A percentile compares a stretch with the other conserved stretches of the same genome.
These are phyloP conservation scores for Blepharisma japonicum DNA, from an alignment of 73 alveolate genomes.

Conservation along the genomic window DNA sequence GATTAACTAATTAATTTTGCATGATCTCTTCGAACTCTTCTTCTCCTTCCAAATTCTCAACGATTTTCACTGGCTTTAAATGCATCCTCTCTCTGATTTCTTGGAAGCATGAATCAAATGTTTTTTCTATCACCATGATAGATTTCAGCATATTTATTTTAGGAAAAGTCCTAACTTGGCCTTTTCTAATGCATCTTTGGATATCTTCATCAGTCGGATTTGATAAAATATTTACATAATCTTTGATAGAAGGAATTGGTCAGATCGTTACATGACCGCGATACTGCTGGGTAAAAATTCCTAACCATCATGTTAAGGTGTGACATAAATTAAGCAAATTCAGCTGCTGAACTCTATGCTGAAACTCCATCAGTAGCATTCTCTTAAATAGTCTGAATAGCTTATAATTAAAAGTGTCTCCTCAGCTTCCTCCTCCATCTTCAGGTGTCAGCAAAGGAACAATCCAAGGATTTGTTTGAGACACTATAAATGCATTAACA, in stretches of 20 bases:
- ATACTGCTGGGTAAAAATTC: conserved; percentile 38
- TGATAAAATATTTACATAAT: conserved; percentile 44
- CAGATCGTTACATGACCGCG: conserved; percentile 64
- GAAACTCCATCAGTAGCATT: conserved; percentile 44
- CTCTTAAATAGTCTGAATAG: conserved; percentile 36
- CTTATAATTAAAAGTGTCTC: conserved; percentile 32
- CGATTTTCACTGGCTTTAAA: too few relatives aligned
- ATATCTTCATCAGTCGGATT: conserved; percentile 47
- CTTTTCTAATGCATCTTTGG: conserved; percentile 38
- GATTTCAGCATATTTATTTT: conserved; percentile 47
- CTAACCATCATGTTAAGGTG: conserved; percentile 35
- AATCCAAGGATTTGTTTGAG: conserved; percentile 64
- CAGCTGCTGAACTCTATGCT: conserved; percentile 35
- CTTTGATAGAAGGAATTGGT: conserved; percentile 42
- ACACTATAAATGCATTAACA: conserved; percentile 65
- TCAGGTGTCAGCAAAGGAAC: conserved; percentile 57
- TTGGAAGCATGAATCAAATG: conserved; percentile 53
- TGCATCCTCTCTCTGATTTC: conserved; percentile 33
- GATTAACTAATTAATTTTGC: too few relatives aligned
- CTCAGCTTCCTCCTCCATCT: conserved; percentile 57
- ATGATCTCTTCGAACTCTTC: too few relatives aligned
- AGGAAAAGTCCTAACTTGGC: conserved; percentile 41
- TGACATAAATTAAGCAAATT: conserved; percentile 32
- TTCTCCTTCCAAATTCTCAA: too few relatives aligned
- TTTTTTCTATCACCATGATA: conserved; percentile 58